Conservation (phyloP, 2,329 filamentous ascomycete genomes). For the Didymella sp. region DNA sequence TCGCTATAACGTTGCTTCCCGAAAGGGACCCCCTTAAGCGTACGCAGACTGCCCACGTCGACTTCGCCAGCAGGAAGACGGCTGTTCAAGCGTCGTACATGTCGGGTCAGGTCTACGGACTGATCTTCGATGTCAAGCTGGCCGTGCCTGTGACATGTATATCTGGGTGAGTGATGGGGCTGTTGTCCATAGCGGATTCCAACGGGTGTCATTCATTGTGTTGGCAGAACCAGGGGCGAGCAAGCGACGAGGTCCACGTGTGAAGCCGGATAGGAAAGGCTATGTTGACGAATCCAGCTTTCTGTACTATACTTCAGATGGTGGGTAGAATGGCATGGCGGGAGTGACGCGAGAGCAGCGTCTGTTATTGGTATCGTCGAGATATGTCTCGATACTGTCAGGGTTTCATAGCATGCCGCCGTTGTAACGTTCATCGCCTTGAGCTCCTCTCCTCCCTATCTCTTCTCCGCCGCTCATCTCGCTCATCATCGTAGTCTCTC, state of each 20-base stretch:
- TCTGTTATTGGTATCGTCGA: not conserved
- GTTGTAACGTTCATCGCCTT: too few relatives aligned
- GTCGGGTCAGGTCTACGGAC: not conserved
- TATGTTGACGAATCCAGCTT: not conserved
- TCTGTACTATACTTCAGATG: not conserved
- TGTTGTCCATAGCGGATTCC: not conserved
- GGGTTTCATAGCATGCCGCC: too few relatives aligned
- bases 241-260: not conserved
- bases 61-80: slow-evolving; percentile 2
- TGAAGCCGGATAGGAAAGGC: too few relatives aligned
- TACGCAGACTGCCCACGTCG: slow-evolving; percentile 29
- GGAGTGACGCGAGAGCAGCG: not conserved
- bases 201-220: not conserved
- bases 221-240: too few relatives aligned
- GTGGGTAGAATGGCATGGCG: not conserved
- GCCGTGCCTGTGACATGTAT: not conserved
- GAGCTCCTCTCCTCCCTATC: not conserved
- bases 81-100: slow-evolving; percentile 1
- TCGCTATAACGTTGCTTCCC: slow-evolving; percentile 25
- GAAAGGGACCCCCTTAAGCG: slow-evolving; percentile 28
- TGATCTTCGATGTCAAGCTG: slow-evolving; percentile 1
- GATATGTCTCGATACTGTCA: too few relatives aligned
- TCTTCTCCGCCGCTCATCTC: not conserved
- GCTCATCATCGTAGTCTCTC: slow-evolving; percentile 34
- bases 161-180: not conserved